Base-by-base conservation (phyloP, 345 rosid genomes). In the Sonneratia alba region DNA sequence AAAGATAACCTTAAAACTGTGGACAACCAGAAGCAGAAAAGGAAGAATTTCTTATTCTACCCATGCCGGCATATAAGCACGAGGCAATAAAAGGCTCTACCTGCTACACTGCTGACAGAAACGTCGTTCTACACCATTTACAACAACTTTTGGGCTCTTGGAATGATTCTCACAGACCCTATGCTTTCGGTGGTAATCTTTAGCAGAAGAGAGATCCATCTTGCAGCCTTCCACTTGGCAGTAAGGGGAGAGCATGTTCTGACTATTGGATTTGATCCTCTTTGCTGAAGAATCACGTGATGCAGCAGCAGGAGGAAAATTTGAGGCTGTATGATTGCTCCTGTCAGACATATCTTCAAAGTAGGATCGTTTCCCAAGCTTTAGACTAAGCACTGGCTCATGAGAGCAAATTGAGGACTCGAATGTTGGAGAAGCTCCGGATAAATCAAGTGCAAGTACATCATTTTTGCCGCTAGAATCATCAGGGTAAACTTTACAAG, bases 41-140 rank as follows among this genome's bases (percentile, higher is more conserved):
- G n/a, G 7, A 38, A 67, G 13, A 16, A 32, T 27, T 65, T 51
- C 27, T 10, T 43, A 19, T 3, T 36, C 19, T 0, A 8, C 22
- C 36, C n/a, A 34, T 45, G 6, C 22, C 36, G 36, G 49, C 68
- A 40, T 48, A 71, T 65, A 37, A 22, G 27, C 4, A 40, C 24
- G 49, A 73, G 49, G 47, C 42, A 57, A 27, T 21, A 59, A 48
- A 72, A 77, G 71, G 57, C 40, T 24, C 70, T 77, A 91, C 97
- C 94, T 94, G 91, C 98, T 94, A 72, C 98, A 94, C 78, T 94
- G 97, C 84, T 94, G 98, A 83, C 97, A 94, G 82, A 94, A 94
- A 76, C 97, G 81, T 47, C 93, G 95, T 74, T 91, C 97, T 48
- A 86, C 66, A 64, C 97, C 97, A 80, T 80, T 83, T 63, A 94